Conservation (phyloP, 1,284 basidiomycete genomes). For the Malassezia yamatoensis region DNA sequence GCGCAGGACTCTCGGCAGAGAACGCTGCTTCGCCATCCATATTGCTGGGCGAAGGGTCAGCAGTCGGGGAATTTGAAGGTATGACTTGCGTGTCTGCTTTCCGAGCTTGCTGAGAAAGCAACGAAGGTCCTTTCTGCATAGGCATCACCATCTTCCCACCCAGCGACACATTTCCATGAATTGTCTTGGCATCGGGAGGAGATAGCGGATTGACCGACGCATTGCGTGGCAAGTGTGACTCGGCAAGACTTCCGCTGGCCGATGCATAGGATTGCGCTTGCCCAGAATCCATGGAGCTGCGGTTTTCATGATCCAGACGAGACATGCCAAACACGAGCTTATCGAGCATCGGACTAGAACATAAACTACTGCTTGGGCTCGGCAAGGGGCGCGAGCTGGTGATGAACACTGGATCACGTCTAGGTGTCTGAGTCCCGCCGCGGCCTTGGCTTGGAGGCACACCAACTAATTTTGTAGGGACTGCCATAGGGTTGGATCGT, state of each 20-base stretch:
- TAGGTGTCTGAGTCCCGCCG: conserved; percentile 92
- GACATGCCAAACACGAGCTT: conserved; percentile 87
- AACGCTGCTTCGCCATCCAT: background rate
- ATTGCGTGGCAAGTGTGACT: conserved; percentile 7
- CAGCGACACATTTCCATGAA: conserved; percentile 37
- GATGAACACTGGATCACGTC: conserved; percentile 76
- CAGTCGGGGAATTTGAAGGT: background rate
- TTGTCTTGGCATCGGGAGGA: background rate
- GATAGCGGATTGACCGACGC: background rate
- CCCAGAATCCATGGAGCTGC: background rate
- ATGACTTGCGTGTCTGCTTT: background rate
- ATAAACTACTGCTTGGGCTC: conserved; percentile 62
- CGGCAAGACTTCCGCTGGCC: background rate
- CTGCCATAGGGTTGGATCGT: conserved; percentile 55
- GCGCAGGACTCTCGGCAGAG: background rate
- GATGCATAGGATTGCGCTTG: background rate
- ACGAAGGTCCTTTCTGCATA: conserved; percentile 59
- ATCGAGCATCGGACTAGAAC: conserved; percentile 70
- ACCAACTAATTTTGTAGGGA: conserved; percentile 73
- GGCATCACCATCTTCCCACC: conserved; percentile 54
- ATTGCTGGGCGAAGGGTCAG: background rate
- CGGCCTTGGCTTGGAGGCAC: conserved; percentile 89
- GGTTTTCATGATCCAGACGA: conserved; percentile 48
- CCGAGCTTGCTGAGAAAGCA: conserved; percentile 66
- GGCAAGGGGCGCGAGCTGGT: conserved; percentile 89